phyloP scores from a whole-genome alignment of 2,329 filamentous ascomycete genomes.

The Sporothrix pallida region DNA sequence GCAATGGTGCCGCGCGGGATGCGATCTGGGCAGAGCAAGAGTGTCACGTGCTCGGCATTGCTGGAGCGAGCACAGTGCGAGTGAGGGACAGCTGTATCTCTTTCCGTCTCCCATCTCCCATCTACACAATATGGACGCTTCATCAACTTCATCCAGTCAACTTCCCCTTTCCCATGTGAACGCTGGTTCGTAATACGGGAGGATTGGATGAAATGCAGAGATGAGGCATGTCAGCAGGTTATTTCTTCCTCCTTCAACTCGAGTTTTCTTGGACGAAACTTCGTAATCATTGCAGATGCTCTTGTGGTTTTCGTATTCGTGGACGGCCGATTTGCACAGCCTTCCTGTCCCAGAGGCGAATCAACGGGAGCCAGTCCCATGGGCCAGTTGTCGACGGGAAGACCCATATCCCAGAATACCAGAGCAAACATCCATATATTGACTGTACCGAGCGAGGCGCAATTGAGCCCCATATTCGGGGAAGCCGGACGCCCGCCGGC shows the following conservation, averaged over 20 bases:
- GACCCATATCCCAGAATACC: neutral
- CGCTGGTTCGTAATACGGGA: slow-evolving; percentile 12
- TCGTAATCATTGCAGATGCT: neutral
- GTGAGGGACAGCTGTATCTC: neutral
- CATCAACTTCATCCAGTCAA: no score
- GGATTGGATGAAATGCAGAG: neutral
- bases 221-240: neutral
- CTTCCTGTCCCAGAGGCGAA: neutral
- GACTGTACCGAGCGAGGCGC: slow-evolving; percentile 17
- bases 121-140: no score
- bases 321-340: slow-evolving; percentile 20
- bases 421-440: neutral
- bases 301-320: neutral
- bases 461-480: slow-evolving; percentile 17
- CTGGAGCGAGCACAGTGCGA: slow-evolving; percentile 13
- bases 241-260: neutral
- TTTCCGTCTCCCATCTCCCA: no score
- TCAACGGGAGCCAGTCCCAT: neutral
- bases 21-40: neutral
- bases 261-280: neutral
- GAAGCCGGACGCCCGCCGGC: neutral
- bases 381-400: neutral
- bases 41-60: slow-evolving; percentile 8
- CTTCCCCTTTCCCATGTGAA: neutral
- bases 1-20: neutral